Percentiles rank a stretch among this genome's conserved stretches.
Conservation (phyloP, 2,329 filamentous ascomycete species). For the Curvularia lunata region DNA sequence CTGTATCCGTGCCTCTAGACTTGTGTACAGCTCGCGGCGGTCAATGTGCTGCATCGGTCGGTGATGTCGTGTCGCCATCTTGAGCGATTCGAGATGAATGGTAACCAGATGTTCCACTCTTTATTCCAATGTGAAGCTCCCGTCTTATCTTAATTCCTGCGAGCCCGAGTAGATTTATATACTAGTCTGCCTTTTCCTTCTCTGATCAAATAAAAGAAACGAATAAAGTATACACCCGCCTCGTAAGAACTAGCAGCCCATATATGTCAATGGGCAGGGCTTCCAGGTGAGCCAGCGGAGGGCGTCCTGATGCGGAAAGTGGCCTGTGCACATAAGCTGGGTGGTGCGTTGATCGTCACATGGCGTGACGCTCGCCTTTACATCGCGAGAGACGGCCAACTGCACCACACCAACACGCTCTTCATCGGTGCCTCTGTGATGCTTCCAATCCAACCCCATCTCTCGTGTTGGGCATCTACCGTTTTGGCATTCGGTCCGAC, state of each 20-base stretch:
- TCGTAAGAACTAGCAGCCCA: background rate
- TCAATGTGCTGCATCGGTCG: constrained; percentile 66
- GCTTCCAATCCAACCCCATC: background rate
- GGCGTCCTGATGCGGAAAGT: background rate
- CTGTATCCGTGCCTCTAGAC: constrained; percentile 70
- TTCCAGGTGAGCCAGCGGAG: background rate
- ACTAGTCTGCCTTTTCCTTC: background rate
- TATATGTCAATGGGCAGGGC: background rate
- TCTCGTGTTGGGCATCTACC: background rate
- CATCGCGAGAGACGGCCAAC: constrained; percentile 1
- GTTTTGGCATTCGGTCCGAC: background rate
- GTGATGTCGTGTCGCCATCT: constrained; percentile 34
- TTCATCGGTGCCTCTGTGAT: background rate
- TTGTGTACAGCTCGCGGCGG: constrained; percentile 73
- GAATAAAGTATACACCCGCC: background rate
- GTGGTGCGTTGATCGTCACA: constrained; percentile 27
- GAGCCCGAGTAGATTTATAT: background rate
- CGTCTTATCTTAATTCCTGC: background rate
- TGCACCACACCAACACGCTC: background rate
- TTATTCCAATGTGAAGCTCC: background rate
- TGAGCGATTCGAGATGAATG: background rate
- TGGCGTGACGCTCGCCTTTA: constrained; percentile 28
- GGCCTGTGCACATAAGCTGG: background rate
- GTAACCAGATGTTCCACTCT: background rate
- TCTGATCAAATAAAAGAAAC: background rate